Base-by-base conservation (phyloP, 2,329 filamentous ascomycete species). In the Microcyclospora pomicola region DNA sequence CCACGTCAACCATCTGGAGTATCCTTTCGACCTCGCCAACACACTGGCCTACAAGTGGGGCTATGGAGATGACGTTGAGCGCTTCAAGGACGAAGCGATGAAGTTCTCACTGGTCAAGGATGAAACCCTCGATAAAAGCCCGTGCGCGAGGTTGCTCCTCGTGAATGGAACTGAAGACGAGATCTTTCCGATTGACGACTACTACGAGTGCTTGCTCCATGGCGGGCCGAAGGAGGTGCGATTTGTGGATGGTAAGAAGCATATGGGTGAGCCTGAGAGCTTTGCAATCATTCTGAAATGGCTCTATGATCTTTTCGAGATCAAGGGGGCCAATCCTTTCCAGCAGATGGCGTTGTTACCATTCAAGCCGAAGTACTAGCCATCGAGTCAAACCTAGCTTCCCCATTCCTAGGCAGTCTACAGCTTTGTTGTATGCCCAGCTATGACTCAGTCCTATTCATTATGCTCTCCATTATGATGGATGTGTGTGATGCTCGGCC, bases 121-220 rank as follows among this genome's bases (percentile, higher is more conserved):
- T 37, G 71, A 72, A 5, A 73, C 72, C 15, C 55, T 76, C 27
- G 64, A 73, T 39, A 63, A 59, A 43, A 60, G 60, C 0, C 52
- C 58, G 6, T 73, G 71, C 40, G 56, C 66, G 15, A 58, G 63
- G 24, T 49, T 75, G 37, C 50, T 77, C 29, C 56, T 76, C 5
- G 71, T 76, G 7, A 76, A 77, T 46, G 68, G 73, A 0, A 69
- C 66, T 1, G 63, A 70, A 24, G 73, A 76, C 49, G 72, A 74
- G 58, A 74, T 77, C 34, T 76, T 77, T 54, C 73, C 73, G 0
- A 71, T 76, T 33, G 73, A 76, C 47, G 73, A 76, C 47, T 69
- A 72, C 39, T 70, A 71, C 45, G 52, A 75, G 31, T 68, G 68
- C 16, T 47, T 75, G 34, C 59, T 66, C 30, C 65, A 70, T 50